Evolutionary conservation across 2,329 filamentous ascomycete genomes (phyloP).

Genomic region (Tolypocladium nubicola): DNA sequence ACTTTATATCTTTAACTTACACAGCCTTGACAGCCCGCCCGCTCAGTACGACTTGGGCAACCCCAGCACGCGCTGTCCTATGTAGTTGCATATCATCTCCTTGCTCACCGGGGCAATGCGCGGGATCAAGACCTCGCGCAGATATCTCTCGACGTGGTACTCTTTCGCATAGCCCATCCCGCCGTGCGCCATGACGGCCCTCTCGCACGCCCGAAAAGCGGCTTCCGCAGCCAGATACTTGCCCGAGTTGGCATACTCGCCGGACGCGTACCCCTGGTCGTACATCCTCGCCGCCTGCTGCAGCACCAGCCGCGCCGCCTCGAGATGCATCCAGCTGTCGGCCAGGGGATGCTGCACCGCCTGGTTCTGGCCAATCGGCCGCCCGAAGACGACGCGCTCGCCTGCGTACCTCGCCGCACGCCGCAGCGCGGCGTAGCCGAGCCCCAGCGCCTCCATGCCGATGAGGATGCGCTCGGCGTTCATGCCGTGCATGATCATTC

Average conservation of each 20-base stretch:
- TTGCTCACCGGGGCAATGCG: slow-evolving; percentile 53
- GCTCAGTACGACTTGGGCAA: slow-evolving; percentile 30
- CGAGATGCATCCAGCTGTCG: slow-evolving; percentile 53
- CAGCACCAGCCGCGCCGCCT: slow-evolving; percentile 53
- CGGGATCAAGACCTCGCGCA: slow-evolving; percentile 54
- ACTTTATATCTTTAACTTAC: too few relatives aligned
- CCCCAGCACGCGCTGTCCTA: slow-evolving; percentile 54
- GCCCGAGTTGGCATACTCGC: slow-evolving; percentile 59
- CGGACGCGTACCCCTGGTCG: slow-evolving; percentile 41
- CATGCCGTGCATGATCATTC: slow-evolving; percentile 69
- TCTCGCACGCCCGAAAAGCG: slow-evolving; percentile 51
- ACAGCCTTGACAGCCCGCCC: too few relatives aligned
- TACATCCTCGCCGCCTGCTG: slow-evolving; percentile 56
- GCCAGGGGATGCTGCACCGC: slow-evolving; percentile 55
- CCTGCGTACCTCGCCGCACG: slow-evolving; percentile 55
- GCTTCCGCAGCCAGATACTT: slow-evolving; percentile 47
- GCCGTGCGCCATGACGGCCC: slow-evolving; percentile 46
- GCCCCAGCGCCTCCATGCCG: slow-evolving; percentile 67
- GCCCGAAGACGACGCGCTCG: slow-evolving; percentile 54
- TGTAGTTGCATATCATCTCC: slow-evolving; percentile 70
- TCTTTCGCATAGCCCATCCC: slow-evolving; percentile 57
- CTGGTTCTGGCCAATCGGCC: slow-evolving; percentile 56
- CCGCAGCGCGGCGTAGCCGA: slow-evolving; percentile 62
- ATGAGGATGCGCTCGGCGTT: slow-evolving; percentile 68
- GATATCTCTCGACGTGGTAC: slow-evolving; percentile 55